Evolutionary conservation across 2,329 filamentous ascomycete genomes (phyloP), one percentile per base, ranked within the genome.

Genomic region (Acrocalymma vagum): DNA sequence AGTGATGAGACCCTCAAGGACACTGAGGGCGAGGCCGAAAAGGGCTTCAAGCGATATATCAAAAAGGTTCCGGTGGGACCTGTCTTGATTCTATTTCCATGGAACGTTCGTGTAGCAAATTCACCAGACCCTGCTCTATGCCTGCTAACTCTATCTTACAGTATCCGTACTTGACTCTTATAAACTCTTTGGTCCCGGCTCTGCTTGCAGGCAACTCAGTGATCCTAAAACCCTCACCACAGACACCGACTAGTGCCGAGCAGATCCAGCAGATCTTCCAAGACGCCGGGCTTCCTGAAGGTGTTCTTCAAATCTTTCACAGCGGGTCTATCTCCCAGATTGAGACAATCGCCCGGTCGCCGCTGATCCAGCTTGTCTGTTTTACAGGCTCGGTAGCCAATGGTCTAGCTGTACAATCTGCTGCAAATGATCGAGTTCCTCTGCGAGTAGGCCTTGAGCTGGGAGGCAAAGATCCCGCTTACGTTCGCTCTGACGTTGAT

Each of bases 381-480:
- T 97, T 97, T 72, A 97, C 93, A 0, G 93, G 93, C 23, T 96
- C 92, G 6, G 90, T 96, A 8, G 87, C 88, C 9, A 91, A 90
- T 38, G 93, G 93, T 11, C 75, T 96, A 38, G 85, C 89, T 2
- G 88, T 96, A 16, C 91, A 96, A 65, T 85, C 85, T 65, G 89
- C 90, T 5, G 92, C 91, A 1, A 81, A 90, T 16, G 88, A 92
- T 61, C 85, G 93, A 24, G 82, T 96, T 34, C 71, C 72, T 37
- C 86, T 95, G 51, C 85, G 86, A 48, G 89, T 97, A 29, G 90
- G 91, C 2, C 80, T 97, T 24, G 93, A 97, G 72, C 84, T 97
- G 18, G 93, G 93, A 52, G 93, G 93, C 52, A 97, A 97, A 67
- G 93, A 97, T 66, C 90, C 93, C 4, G 93, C 93, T 16, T 97